Conservation (phyloP, 139 green algal genomes). For the Edaphochlamys debaryana region DNA sequence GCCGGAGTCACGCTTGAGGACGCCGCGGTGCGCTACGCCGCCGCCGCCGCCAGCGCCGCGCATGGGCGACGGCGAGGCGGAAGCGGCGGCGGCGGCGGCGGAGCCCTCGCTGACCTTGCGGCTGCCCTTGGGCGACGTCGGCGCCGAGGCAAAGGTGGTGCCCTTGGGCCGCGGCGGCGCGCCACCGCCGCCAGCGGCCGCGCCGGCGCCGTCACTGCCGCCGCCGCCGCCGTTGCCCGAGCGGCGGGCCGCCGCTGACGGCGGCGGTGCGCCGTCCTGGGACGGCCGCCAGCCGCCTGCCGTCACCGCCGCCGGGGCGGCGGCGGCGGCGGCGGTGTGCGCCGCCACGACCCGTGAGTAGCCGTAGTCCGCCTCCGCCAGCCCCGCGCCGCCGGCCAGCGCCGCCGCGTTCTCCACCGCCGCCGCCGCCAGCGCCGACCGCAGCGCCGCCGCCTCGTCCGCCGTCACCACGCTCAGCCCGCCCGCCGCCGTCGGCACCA, state of each 20-base stretch:
- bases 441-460: neutral
- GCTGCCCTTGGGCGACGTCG: neutral
- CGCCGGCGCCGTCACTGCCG: neutral
- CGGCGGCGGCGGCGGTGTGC: neutral
- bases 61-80: neutral
- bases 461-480: neutral
- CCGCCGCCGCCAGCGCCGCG: no score
- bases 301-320: no score
- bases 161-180: no score
- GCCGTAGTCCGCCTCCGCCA: conserved; percentile 11
- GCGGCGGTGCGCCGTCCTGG: no score
- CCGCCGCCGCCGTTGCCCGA: no score
- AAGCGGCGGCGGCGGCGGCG: neutral
- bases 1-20: neutral
- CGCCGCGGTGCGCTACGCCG: no score
- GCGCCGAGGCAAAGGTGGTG: neutral
- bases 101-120: no score
- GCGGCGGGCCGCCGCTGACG: neutral
- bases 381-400: neutral
- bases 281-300: no score
- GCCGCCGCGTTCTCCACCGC: neutral
- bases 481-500: neutral
- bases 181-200: neutral
- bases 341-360: conserved; percentile 17
- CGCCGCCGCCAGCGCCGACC: neutral